These are phyloP conservation scores for Fusarium phyllophilum DNA, from an alignment of 2,329 filamentous ascomycete species.

Conservation along the genomic window DNA sequence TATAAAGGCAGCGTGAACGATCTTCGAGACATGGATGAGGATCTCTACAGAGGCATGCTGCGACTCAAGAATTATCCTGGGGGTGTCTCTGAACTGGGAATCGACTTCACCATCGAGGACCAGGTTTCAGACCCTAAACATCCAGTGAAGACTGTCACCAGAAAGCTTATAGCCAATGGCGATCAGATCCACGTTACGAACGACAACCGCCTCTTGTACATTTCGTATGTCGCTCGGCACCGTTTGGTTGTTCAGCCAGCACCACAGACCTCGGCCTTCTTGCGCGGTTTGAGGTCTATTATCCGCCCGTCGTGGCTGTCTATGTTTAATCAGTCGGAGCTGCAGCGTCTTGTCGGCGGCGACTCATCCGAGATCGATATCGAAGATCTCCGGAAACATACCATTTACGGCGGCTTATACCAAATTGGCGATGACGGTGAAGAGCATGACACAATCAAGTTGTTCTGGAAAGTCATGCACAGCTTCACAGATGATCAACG, in stretches of 20 bases:
- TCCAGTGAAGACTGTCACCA: conserved; percentile 71
- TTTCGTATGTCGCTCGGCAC: conserved; percentile 89
- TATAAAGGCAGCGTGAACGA: conserved; percentile 97
- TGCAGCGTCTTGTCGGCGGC: conserved; percentile 92
- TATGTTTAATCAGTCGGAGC: conserved; percentile 97
- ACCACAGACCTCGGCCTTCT: conserved; percentile 86
- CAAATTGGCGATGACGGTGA: conserved; percentile 85
- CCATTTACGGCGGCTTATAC: conserved; percentile 88
- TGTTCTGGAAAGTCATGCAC: conserved; percentile 93
- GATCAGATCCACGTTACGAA: conserved; percentile 85
- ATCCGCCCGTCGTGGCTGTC: conserved; percentile 93
- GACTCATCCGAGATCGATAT: conserved; percentile 88
- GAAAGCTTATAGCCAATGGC: conserved; percentile 80
- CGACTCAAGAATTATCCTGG: conserved; percentile 86
- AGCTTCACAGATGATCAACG: conserved; percentile 79
- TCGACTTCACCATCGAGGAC: conserved; percentile 92
- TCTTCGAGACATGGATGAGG: conserved; percentile 88
- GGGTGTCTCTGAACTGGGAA: conserved; percentile 74
- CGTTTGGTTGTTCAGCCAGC: conserved; percentile 83
- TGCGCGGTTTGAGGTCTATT: conserved; percentile 85
- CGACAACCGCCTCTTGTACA: conserved; percentile 92
- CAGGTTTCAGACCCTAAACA: conserved; percentile 60
- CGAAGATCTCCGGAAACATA: conserved; percentile 84
- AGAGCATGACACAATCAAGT: conserved; percentile 84
- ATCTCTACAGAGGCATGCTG: conserved; percentile 86